Evolutionary conservation across 225 moss, liverwort and hornwort species (phyloP).

Genomic region (Physcomitrellopsis africana): DNA sequence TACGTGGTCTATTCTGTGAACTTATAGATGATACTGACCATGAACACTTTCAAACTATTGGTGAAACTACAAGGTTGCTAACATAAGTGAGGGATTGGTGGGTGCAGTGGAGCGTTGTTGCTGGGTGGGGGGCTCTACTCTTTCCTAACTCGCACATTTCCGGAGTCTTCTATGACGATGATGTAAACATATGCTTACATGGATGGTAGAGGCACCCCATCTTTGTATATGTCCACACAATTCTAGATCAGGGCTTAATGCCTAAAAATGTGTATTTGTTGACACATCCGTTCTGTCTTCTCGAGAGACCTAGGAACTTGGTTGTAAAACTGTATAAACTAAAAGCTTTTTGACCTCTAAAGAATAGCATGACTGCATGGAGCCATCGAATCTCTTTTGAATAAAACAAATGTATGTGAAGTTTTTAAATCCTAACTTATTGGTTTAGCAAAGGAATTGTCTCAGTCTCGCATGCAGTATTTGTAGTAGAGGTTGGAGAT

Average conservation of each 20-base stretch:
- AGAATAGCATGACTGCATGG: conserved; percentile 36
- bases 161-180: conserved; percentile 83
- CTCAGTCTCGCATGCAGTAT: too few relatives aligned
- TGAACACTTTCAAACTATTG: neutral
- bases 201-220: neutral
- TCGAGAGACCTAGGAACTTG: conserved; percentile 7
- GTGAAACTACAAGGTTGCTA: conserved; percentile 8
- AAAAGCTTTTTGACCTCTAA: conserved; percentile 65
- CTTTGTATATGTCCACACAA: neutral
- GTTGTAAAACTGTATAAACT: conserved; percentile 7
- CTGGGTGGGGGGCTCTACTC: conserved; percentile 90
- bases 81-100: conserved; percentile 23
- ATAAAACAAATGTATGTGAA: too few relatives aligned
- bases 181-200: conserved; percentile 40
- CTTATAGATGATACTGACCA: neutral
- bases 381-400: too few relatives aligned
- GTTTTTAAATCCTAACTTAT: too few relatives aligned
- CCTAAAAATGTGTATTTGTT: conserved; percentile 10
- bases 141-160: conserved; percentile 78
- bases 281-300: conserved; percentile 6
- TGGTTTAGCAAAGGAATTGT: too few relatives aligned
- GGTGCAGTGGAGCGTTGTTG: conserved; percentile 84
- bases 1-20: neutral
- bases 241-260: conserved; percentile 2
- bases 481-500: too few relatives aligned